phyloP scores from a whole-genome alignment of 306 rosid genomes.

The Prunus mongolica region DNA sequence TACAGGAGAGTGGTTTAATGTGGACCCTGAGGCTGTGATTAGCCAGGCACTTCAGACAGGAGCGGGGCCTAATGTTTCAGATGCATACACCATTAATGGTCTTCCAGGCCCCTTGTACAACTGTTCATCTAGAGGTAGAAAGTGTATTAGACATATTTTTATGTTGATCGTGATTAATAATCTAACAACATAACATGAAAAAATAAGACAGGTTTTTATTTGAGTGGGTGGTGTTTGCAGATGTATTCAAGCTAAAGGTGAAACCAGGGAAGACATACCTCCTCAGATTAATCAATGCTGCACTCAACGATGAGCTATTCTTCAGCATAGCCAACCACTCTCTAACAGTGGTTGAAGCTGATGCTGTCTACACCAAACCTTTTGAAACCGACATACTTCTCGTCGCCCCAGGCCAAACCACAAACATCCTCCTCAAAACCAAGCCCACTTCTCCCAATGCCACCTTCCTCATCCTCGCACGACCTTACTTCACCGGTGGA shows the following conservation, averaged over 20 bases:
- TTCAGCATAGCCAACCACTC: slow-evolving; percentile 70
- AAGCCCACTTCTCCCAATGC: slow-evolving; percentile 50
- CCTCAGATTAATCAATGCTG: slow-evolving; percentile 77
- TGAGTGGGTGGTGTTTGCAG: slow-evolving; percentile 24
- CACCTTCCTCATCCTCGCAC: slow-evolving; percentile 56
- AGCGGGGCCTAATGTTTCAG: slow-evolving; percentile 81
- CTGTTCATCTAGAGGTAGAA: slow-evolving; percentile 65
- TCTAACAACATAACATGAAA: not conserved
- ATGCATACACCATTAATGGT: slow-evolving; percentile 80
- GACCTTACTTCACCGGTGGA: slow-evolving; percentile 57
- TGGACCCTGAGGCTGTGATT: slow-evolving; percentile 71
- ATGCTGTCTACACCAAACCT: slow-evolving; percentile 71
- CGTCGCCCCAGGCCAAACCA: slow-evolving; percentile 70
- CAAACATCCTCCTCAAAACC: slow-evolving; percentile 58
- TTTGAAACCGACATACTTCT: slow-evolving; percentile 43
- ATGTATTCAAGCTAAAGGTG: slow-evolving; percentile 68
- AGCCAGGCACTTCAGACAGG: slow-evolving; percentile 77
- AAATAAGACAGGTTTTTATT: too few relatives aligned
- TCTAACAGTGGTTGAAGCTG: slow-evolving; percentile 67
- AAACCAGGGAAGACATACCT: slow-evolving; percentile 73
- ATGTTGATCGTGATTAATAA: not conserved
- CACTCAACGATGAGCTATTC: slow-evolving; percentile 86
- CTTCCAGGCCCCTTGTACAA: slow-evolving; percentile 74
- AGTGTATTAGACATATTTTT: not conserved
- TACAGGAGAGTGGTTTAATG: slow-evolving; percentile 90